These are phyloP conservation scores for Colletotrichum tanaceti DNA, from an alignment of 2,329 filamentous ascomycete genomes.

Conservation along the genomic window DNA sequence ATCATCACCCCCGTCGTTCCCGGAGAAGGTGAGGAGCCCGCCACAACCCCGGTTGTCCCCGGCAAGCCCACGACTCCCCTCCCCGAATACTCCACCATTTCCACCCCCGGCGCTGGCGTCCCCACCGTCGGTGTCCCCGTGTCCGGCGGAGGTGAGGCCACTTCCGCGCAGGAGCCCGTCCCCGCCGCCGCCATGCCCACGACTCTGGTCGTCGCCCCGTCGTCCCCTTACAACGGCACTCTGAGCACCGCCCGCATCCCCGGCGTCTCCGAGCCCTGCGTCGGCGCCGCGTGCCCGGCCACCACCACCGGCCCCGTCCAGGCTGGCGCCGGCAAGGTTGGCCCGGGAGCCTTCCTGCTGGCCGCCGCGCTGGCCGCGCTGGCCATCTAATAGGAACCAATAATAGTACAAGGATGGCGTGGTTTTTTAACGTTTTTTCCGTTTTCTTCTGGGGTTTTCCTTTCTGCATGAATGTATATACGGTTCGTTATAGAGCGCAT, in stretches of 20 bases:
- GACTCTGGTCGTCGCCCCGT: conserved; percentile 30
- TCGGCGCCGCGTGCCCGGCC: conserved; percentile 32
- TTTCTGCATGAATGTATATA: conserved; percentile 19
- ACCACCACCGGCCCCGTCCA: conserved; percentile 33
- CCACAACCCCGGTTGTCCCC: conserved; percentile 47
- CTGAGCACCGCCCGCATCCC: conserved; percentile 23
- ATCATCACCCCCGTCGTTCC: conserved; percentile 17
- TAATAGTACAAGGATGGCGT: neutral
- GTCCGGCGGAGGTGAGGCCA: conserved; percentile 16
- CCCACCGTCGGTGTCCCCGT: conserved; percentile 6
- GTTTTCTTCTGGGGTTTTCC: conserved; percentile 8
- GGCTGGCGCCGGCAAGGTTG: conserved; percentile 27
- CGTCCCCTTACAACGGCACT: conserved; percentile 29
- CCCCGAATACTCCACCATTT: conserved; percentile 40
- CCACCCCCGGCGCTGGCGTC: neutral
- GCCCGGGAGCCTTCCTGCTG: conserved; percentile 13
- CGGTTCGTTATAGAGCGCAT: conserved; percentile 25
- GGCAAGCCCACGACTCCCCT: conserved; percentile 54
- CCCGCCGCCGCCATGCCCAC: conserved; percentile 18
- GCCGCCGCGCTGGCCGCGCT: conserved; percentile 22
- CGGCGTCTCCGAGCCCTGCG: conserved; percentile 14
- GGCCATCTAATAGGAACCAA: conserved; percentile 3
- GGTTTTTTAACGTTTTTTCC: neutral
- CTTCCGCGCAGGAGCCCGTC: conserved; percentile 12
- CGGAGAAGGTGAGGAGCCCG: conserved; percentile 18